A percentile compares a stretch with the other conserved stretches of the same genome.
Conservation (phyloP, 2,329 filamentous ascomycete species). For the Pezicula carpinea region DNA sequence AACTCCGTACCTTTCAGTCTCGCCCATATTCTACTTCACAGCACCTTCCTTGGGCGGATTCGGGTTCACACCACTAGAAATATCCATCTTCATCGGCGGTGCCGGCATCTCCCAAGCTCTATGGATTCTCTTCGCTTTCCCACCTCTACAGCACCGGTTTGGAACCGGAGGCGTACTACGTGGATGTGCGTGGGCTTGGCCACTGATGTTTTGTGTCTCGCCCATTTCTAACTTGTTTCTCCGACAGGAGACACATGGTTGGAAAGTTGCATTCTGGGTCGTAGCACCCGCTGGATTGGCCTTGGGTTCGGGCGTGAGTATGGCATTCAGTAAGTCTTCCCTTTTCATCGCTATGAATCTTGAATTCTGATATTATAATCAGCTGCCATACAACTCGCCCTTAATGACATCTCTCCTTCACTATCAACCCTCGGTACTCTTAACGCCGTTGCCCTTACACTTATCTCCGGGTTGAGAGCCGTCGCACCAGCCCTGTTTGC, state of each 20-base stretch:
- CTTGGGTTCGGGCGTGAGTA: conserved; percentile 38
- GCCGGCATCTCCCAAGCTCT: conserved; percentile 62
- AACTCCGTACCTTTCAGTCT: conserved; percentile 36
- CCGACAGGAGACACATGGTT: conserved; percentile 30
- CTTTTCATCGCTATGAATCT: conserved; percentile 64
- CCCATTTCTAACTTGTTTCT: conserved; percentile 55
- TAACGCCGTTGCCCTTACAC: conserved; percentile 63
- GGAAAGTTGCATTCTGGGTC: conserved; percentile 29
- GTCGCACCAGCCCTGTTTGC: conserved; percentile 63
- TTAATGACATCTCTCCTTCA: conserved; percentile 70
- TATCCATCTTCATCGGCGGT: conserved; percentile 61
- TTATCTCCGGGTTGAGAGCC: conserved; percentile 56
- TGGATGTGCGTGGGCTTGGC: conserved; percentile 53
- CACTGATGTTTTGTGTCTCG: conserved; percentile 53
- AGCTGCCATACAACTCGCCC: conserved; percentile 65
- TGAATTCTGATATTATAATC: too few species aligned
- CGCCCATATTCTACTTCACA: conserved; percentile 66
- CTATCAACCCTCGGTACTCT: conserved; percentile 62
- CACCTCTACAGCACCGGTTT: conserved; percentile 57
- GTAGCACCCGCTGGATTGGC: conserved; percentile 47
- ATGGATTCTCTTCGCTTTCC: conserved; percentile 70
- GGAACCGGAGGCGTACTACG: conserved; percentile 64
- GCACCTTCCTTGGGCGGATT: conserved; percentile 58
- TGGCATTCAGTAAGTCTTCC: conserved; percentile 45
- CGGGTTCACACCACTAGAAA: conserved; percentile 56